These are phyloP conservation scores for Podospora conica DNA, from an alignment of 495 filamentous ascomycete genomes.

Conservation along the genomic window DNA sequence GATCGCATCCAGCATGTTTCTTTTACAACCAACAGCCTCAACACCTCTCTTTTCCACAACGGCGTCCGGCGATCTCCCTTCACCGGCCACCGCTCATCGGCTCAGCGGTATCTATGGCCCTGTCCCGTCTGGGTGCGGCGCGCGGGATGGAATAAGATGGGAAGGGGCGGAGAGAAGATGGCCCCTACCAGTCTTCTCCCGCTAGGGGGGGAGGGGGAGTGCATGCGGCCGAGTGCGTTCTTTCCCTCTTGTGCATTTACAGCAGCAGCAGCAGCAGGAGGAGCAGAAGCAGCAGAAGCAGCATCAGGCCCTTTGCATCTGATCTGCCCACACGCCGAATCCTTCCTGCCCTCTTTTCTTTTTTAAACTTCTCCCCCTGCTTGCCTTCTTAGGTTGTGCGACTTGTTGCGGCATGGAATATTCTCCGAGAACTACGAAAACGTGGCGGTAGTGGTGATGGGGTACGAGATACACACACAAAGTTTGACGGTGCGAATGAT, in stretches of 20 bases:
- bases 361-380: neutral
- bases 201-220: neutral
- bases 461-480: no score
- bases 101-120: neutral
- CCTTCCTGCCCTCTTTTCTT: neutral
- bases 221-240: neutral
- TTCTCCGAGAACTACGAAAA: neutral
- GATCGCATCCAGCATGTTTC: neutral
- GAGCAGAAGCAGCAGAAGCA: neutral
- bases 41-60: neutral
- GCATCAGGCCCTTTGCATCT: neutral
- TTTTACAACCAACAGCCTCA: neutral
- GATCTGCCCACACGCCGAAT: neutral
- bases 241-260: neutral
- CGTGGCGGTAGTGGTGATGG: neutral
- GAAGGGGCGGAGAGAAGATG: neutral
- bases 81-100: neutral
- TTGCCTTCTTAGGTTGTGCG: neutral
- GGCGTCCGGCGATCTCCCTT: neutral
- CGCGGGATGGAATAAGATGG: neutral
- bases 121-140: neutral
- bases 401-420: neutral
- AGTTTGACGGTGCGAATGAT: neutral
- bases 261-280: neutral
- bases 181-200: neutral